Evolutionary conservation across 805 yeast species (phyloP), one percentile per base, ranked within the genome.

Genomic region (Wickerhamiella vanderwaltii): DNA sequence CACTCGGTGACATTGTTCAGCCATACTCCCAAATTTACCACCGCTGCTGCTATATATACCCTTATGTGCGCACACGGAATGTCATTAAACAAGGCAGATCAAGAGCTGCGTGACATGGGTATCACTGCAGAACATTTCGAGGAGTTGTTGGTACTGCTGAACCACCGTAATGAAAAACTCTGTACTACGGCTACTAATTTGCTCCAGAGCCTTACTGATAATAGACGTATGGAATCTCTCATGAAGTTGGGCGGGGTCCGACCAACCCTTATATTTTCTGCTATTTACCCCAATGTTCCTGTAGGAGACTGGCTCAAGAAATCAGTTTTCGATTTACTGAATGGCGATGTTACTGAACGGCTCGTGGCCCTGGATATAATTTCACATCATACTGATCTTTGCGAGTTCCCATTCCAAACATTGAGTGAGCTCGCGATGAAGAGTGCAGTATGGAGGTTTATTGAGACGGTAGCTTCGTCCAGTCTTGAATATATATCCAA

Each of bases 251-350:
- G 39, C 1, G 44, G 44, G 2, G 23, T 33, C 4, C 30, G 44
- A 7, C 34, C 44, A 2, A 19, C 35, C 6, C 36, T 39, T 9
- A 16, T 44, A n/a, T 11, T 44, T n/a, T 36, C 40, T 4, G 38
- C 44, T 1, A 36, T 36, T 5, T 44, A 36, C 26, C 47, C 47
- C 6, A 26, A 13, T 11, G 38, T 37, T 3, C 42, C 43, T 1
- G 44, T 40, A 13, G 44, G 39, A 4, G 18, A 32, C 25, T 41
- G 44, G 43, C 40, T 44, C 19, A 22, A 29, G 13, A 19, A 26
- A 7, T 29, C 20, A 18, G 25, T 41, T 9, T 11, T 12, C 5
- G 18, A 23, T 6, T 9, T 40, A 15, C 18, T 41, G 4, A 23
- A 16, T 1, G 44, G 44, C 19, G 5, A 20, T 13, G 11, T 15